Base-by-base conservation (phyloP, 805 yeast species). In the Candida bentonensis region DNA sequence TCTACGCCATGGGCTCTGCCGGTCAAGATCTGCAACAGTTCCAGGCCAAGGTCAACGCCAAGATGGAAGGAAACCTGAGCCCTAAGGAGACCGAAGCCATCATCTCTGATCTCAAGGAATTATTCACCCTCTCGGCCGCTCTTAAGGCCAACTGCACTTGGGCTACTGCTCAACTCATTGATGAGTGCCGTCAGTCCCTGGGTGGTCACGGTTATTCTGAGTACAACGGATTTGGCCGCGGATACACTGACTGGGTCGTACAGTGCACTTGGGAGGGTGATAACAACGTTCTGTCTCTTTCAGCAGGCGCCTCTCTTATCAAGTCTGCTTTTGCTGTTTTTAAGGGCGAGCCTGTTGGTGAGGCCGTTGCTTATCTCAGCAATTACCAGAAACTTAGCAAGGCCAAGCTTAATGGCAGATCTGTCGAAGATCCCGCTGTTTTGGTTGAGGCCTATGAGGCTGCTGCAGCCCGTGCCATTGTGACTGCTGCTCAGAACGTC, bases 211-310 rank as follows among this genome's bases (percentile, higher is more conserved):
- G 95, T 28, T 85, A 84, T 62, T 82, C 89, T 23, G 73, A 84
- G 13, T 85, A 85, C 61, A 73, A 82, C 49, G 94, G 85, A 2
- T 81, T 85, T 58, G 94, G 89, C 33, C 82, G 80, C 58, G 86
- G 85, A 13, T 83, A 74, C 66, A 72, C 73, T 48, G 95, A 85
- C 60, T 86, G 92, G 82, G 92, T 81, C 15, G 95, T 85, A 28
- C 94, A 85, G 64, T 84, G 94, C 63, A 85, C 95, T 15, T 85
- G 95, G 95, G 95, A 85, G 67, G 95, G 95, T 61, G 95, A 85
- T 62, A 85, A 85, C 66, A 84, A 76, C 56, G 81, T 85, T 36
- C 69, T 85, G 51, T 80, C 83, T 2, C 75, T 82, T 61, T 78
- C 82, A 41, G 75, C 82, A 46, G 95, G 94, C 45, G 76, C 86